Evolutionary conservation across 768 basidiomycete genomes (phyloP).

Genomic region (Auricularia sp.): DNA sequence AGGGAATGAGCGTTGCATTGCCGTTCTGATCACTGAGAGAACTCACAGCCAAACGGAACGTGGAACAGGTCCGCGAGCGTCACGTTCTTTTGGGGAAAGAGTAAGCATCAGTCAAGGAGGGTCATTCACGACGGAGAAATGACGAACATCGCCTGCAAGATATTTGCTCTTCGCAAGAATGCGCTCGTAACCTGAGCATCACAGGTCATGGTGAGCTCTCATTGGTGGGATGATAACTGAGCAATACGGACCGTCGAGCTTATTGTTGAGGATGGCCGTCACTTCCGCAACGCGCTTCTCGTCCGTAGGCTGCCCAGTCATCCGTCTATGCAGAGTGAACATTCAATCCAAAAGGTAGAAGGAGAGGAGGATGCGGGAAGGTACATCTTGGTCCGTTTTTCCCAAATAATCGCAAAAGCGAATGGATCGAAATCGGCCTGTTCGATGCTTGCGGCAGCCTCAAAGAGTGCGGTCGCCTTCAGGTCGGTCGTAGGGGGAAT

Average conservation of each 20-base stretch:
- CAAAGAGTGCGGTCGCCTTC: constrained; percentile 34
- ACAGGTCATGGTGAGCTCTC: not conserved
- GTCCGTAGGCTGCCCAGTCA: constrained; percentile 2
- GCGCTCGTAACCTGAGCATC: constrained; percentile 31
- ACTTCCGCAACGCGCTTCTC: constrained; percentile 2
- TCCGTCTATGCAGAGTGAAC: too few relatives aligned
- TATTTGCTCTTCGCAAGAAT: constrained; percentile 49
- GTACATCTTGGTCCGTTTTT: constrained; percentile 42
- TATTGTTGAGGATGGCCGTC: constrained; percentile 22
- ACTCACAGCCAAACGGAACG: constrained; percentile 32
- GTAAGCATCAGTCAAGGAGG: not conserved
- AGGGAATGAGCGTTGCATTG: not conserved
- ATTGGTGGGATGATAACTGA: not conserved
- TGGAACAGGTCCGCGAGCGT: constrained; percentile 54
- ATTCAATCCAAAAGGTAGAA: not conserved
- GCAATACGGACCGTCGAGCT: constrained; percentile 28
- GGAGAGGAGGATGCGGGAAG: not conserved
- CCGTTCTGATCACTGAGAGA: too few relatives aligned
- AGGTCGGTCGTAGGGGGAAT: constrained; percentile 33
- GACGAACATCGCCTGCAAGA: constrained; percentile 30
- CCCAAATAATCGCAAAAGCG: constrained; percentile 32
- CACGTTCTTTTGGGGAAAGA: constrained; percentile 23
- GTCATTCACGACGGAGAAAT: not conserved
- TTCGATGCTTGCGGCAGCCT: constrained; percentile 44
- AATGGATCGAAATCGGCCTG: constrained; percentile 41